Evolutionary conservation across 768 basidiomycete genomes (phyloP).

Genomic region (Flagelloscypha sp.): DNA sequence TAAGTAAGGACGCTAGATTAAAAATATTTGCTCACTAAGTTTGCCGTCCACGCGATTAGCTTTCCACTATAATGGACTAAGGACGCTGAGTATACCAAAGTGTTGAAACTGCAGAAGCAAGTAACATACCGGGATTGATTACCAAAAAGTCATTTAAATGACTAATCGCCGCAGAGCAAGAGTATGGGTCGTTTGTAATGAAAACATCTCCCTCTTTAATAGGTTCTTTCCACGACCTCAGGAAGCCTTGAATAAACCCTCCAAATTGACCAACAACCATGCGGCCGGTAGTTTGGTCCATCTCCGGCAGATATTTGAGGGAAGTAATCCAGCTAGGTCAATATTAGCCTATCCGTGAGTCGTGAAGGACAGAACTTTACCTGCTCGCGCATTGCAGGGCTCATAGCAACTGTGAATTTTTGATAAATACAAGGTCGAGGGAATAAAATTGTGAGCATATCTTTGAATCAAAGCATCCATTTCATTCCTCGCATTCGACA

Average conservation of each 20-base stretch:
- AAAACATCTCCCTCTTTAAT: slow-evolving; percentile 22
- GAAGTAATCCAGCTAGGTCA: slow-evolving; percentile 18
- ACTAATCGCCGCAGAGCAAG: slow-evolving; percentile 14
- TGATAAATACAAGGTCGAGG: background rate
- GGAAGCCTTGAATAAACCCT: slow-evolving; percentile 22
- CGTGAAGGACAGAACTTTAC: too few species aligned
- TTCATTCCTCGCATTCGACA: slow-evolving; percentile 18
- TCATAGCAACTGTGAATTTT: slow-evolving; percentile 12
- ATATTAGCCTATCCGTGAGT: too few species aligned
- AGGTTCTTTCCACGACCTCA: slow-evolving; percentile 19
- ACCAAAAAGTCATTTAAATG: slow-evolving; percentile 24
- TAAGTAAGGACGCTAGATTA: slow-evolving; percentile 4
- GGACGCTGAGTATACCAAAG: too few species aligned
- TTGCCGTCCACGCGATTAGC: slow-evolving; percentile 21
- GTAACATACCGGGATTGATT: slow-evolving; percentile 18
- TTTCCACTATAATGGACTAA: slow-evolving; percentile 20
- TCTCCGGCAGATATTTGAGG: slow-evolving; percentile 23
- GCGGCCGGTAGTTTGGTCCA: slow-evolving; percentile 18
- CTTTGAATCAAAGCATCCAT: slow-evolving; percentile 22
- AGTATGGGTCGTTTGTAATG: slow-evolving; percentile 23
- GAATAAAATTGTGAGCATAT: too few species aligned
- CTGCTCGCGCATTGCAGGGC: slow-evolving; percentile 21
- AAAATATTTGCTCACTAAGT: slow-evolving; percentile 23
- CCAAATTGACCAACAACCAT: slow-evolving; percentile 24
- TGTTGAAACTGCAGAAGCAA: too few species aligned